Evolutionary conservation across 2,329 filamentous ascomycete genomes (phyloP), one percentile per base, ranked within the genome.

Genomic region (Fusarium sambucinum): DNA sequence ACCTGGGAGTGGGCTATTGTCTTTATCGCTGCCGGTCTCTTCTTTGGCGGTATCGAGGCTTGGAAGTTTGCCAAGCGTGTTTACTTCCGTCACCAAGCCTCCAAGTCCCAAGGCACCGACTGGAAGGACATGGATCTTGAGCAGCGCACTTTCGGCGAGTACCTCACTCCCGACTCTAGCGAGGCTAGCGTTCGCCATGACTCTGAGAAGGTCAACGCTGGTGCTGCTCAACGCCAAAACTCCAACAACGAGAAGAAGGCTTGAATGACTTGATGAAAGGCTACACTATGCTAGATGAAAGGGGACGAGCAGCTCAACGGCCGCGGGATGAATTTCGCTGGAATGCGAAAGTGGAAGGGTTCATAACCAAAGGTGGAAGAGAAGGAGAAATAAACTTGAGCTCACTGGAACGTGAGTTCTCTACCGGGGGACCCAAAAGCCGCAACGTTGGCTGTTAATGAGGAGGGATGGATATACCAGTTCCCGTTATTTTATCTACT

Each of bases 1-100:
- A 81, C 78, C 30, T 90, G 87, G 87, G 87, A 89, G 74, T 90
- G 87, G 88, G 86, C 75, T 7, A 83, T 90, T 40, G 85, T 89
- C 6, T 86, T 89, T 60, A 75, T 87, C 46, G 81, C 79, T 6
- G 80, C 85, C 0, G 74, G 80, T 1, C 71, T 89, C 25, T 90
- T 89, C 80, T 87, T 90, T 68, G 73, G 78, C 0, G 87, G 87
- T 32, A 80, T 87, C 4, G 88, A 90, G 77, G 66, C 75, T 11
- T 90, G 87, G 86, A 89, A 90, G 76, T 87, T 80, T 76, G 79
- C 59, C 25, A 90, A 89, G 81, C 79, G 88, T 10, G 73, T 82
- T 33, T 81, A 74, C 68, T 79, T 77, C 72, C 72, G 80, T 27
- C 71, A 71, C 14, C 54, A 57, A 44, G 75, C 69, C 25, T 48